A percentile compares a stretch with the other conserved stretches of the same genome.
phyloP scores from a whole-genome alignment of 2,329 filamentous ascomycete species.

The Xylariaceae sp. region DNA sequence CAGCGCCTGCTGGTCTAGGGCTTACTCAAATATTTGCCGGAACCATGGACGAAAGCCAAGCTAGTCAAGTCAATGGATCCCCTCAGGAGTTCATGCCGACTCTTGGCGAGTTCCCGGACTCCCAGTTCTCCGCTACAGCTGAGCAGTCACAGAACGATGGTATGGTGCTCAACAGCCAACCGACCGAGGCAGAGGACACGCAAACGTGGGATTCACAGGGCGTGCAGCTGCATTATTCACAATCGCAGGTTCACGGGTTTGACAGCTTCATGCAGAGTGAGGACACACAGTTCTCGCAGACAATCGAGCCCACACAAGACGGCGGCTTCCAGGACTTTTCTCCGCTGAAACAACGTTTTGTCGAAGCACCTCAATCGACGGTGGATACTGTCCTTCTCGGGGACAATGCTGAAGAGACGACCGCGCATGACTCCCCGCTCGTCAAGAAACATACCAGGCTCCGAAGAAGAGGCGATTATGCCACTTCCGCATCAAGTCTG shows the following conservation, averaged over 20 bases:
- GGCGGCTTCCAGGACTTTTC: slow-evolving; percentile 66
- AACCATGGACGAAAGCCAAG: slow-evolving; percentile 66
- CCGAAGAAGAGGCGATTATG: slow-evolving; percentile 14
- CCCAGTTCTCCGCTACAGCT: slow-evolving; percentile 53
- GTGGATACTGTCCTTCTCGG: slow-evolving; percentile 58
- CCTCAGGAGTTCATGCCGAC: slow-evolving; percentile 48
- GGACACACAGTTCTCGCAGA: slow-evolving; percentile 58
- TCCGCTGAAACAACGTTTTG: slow-evolving; percentile 61
- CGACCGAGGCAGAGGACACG: slow-evolving; percentile 30
- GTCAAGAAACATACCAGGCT: slow-evolving; percentile 49
- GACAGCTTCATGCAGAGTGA: slow-evolving; percentile 46
- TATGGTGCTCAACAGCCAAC: slow-evolving; percentile 41
- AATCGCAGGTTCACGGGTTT: slow-evolving; percentile 52
- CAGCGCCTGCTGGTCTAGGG: slow-evolving; percentile 57
- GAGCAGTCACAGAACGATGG: slow-evolving; percentile 45
- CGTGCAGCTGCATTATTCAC: slow-evolving; percentile 50
- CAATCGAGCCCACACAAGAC: slow-evolving; percentile 75
- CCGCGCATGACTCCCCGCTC: slow-evolving; percentile 56
- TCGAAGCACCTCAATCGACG: slow-evolving; percentile 59
- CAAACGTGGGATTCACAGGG: slow-evolving; percentile 33
- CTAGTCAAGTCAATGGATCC: slow-evolving; percentile 23
- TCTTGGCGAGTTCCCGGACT: slow-evolving; percentile 49
- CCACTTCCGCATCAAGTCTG: slow-evolving; percentile 22
- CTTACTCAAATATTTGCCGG: slow-evolving; percentile 87
- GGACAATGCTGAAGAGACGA: slow-evolving; percentile 28